Conservation (phyloP, 805 yeast species). For the Isabelozyma rhagii region DNA sequence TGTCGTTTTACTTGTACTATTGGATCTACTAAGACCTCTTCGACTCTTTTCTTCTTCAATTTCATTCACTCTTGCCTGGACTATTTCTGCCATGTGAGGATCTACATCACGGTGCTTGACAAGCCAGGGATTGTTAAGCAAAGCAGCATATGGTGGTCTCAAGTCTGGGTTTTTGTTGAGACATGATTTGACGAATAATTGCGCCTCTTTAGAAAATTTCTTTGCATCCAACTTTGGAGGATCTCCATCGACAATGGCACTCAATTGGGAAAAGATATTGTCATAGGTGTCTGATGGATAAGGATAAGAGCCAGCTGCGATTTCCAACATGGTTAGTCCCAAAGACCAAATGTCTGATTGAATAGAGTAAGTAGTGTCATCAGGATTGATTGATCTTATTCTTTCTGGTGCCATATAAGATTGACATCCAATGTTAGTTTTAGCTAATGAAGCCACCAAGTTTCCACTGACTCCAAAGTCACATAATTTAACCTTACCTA, state of each 20-base stretch:
- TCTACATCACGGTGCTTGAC: conserved; percentile 40
- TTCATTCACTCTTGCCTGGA: conserved; percentile 17
- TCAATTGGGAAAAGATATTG: conserved; percentile 86
- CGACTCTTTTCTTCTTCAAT: conserved; percentile 11
- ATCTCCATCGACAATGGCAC: conserved; percentile 95
- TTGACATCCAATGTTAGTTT: conserved; percentile 96
- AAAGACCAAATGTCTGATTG: conserved; percentile 96
- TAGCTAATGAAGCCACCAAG: conserved; percentile 89
- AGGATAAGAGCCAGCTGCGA: conserved; percentile 91
- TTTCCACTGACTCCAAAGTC: conserved; percentile 97
- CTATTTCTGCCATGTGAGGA: conserved; percentile 28
- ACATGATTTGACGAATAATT: conserved; percentile 73
- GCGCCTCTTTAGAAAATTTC: conserved; percentile 71
- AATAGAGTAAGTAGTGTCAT: conserved; percentile 79
- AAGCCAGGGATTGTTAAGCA: conserved; percentile 85
- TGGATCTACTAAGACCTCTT: conserved; percentile 14
- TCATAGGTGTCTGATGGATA: conserved; percentile 92
- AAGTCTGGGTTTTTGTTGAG: conserved; percentile 75
- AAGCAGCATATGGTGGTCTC: conserved; percentile 76
- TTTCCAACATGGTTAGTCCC: conserved; percentile 85
- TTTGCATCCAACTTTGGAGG: conserved; percentile 77
- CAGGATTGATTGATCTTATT: conserved; percentile 70
- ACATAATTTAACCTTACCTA: conserved; percentile 86
- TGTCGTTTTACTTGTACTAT: conserved; percentile 8
- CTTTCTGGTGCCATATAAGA: conserved; percentile 99